These are phyloP conservation scores for Carex scoparia DNA, from an alignment of 176 grass and related monocot genomes.

Conservation along the genomic window DNA sequence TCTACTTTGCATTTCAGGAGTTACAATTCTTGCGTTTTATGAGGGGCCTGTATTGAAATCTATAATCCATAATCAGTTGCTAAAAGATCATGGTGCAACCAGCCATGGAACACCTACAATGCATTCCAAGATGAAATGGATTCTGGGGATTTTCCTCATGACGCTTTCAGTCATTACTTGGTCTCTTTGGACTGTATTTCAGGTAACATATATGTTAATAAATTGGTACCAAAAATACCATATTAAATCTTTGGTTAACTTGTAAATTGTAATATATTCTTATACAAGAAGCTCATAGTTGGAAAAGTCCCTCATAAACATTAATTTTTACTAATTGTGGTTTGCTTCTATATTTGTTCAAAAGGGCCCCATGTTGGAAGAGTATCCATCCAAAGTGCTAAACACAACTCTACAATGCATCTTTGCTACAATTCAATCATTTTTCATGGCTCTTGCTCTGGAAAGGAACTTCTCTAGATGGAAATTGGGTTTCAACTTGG, in stretches of 20 bases:
- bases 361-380: slow-evolving; percentile 55
- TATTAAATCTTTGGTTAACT: too few relatives aligned
- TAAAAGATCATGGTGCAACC: background rate
- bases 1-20: slow-evolving; percentile 42
- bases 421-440: slow-evolving; percentile 54
- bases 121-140: slow-evolving; percentile 50
- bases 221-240: background rate
- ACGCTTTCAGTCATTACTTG: slow-evolving; percentile 39
- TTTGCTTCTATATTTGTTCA: background rate
- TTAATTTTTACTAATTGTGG: background rate
- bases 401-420: slow-evolving; percentile 59
- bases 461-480: slow-evolving; percentile 62
- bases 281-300: too few relatives aligned
- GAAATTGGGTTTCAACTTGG: slow-evolving; percentile 44
- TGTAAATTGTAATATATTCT: too few relatives aligned
- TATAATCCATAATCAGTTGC: slow-evolving; percentile 45
- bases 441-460: slow-evolving; percentile 50
- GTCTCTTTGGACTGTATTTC: slow-evolving; percentile 42
- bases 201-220: slow-evolving; percentile 24
- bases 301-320: too few relatives aligned
- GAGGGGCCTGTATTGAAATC: slow-evolving; percentile 49
- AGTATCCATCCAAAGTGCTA: slow-evolving; percentile 63
- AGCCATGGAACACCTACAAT: background rate
- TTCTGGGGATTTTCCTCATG: slow-evolving; percentile 51
- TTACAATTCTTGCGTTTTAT: slow-evolving; percentile 60